Base-by-base conservation (phyloP, 441 rosid species). In the Arabidopsis lyrata region DNA sequence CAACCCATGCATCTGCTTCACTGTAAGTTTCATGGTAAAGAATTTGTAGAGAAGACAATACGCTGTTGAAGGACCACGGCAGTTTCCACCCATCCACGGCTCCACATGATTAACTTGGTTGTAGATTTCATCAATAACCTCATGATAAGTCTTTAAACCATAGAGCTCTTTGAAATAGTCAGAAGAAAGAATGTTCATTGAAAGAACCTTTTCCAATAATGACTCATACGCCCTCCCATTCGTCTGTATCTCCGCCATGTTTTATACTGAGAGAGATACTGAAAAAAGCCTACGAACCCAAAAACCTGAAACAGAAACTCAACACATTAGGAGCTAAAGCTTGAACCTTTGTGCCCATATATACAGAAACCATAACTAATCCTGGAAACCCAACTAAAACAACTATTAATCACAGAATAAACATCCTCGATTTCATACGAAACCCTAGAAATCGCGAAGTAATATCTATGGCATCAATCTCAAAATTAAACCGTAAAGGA, bases 51-150 rank as follows among this genome's bases (percentile, higher is more conserved):
- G 90, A 45, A 93, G 97, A 81, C 99, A 95, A 70, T 91, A 88
- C 0, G 99, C 95, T 9, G 97, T 88, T 0, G 99, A 93, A 39
- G 99, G 99, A 36, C 99, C 99, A 20, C 99, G 97, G 55, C 99
- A 95, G 58, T 95, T 95, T 27, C 99, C 99, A 4, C 98, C 93
- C 99, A 95, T 95, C 99, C 99, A 95, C 1, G 99, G 99, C 84
- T 95, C 99, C n/a, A 95, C 98, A 64, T 95, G 97, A 76, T 88
- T 96, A 56, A 95, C 99, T 86, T 95, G 99, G 80, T 93, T 93
- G 86, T 90, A 95, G 74, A 95, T 95, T 83, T 95, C 99, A 80
- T 95, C 99, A 35, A 95, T 82, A 47, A 93, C 99, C 77, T 95
- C 99, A 70, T 93, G 98, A 69, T 93, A 95, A 1, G 99, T 95